phyloP scores from a whole-genome alignment of 2,329 filamentous ascomycete species.

The Emmonsia crescens region DNA sequence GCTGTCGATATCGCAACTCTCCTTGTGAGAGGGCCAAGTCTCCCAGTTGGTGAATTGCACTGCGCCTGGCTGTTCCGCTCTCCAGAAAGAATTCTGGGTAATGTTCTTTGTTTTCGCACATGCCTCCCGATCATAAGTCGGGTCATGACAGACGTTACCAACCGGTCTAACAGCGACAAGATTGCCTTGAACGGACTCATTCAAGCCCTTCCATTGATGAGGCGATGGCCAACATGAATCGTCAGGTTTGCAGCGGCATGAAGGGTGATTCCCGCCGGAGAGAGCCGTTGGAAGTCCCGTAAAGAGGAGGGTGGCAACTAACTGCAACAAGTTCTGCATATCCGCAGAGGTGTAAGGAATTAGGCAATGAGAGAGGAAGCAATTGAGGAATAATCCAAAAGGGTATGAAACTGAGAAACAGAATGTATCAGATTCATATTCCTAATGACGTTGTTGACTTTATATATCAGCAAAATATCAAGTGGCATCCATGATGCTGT shows the following conservation, averaged over 20 bases:
- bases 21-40: constrained; percentile 25
- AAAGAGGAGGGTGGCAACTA: not conserved
- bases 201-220: constrained; percentile 40
- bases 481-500: not conserved
- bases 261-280: constrained; percentile 9
- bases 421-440: not conserved
- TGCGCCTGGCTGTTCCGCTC: constrained; percentile 26
- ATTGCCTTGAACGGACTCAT: constrained; percentile 40
- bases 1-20: constrained; percentile 28
- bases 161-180: constrained; percentile 45
- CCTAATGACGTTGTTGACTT: not conserved
- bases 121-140: constrained; percentile 34
- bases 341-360: not conserved
- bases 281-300: not conserved
- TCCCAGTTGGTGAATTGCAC: constrained; percentile 33
- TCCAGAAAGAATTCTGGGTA: constrained; percentile 24
- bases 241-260: constrained; percentile 37
- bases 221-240: constrained; percentile 45
- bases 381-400: not conserved
- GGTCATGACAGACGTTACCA: constrained; percentile 43
- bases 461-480: not conserved
- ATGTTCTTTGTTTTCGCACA: constrained; percentile 26
- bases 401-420: not conserved
- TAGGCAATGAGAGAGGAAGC: not conserved
- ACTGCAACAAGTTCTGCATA: not conserved